Base-by-base conservation (phyloP, 1,284 basidiomycete species). In the Microbotryum silenes-acaulis region DNA sequence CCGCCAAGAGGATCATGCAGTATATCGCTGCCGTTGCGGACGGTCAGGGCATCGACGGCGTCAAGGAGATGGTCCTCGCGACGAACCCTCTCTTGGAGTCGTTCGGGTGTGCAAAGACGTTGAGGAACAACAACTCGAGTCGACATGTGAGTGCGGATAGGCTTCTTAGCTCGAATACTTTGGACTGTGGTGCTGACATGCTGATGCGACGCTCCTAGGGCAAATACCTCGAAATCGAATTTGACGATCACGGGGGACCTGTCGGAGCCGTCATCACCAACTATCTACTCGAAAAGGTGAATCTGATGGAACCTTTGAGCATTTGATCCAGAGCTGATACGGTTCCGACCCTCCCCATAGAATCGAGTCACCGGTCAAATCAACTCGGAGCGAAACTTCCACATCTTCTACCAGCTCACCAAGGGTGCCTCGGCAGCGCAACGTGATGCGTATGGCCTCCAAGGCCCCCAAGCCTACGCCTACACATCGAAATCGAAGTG, bases 61-160 rank as follows among this genome's bases (percentile, higher is more conserved):
- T 98, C 77, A 97, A 98, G 80, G 93, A 98, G 74, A 99, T 99
- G 96, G 96, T 98, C n/a, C 80, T 99, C 49, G 96, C 96, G 10
- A 99, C 96, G 20, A 98, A 99, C 75, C 96, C 96, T 25, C 77
- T 99, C 48, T 80, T 99, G 66, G 96, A 99, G 78, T 94, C 90
- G 77, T 99, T 99, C 70, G 96, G 96, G 27, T 98, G 96, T 77
- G 96, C 96, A 29, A 99, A 98, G 80, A 99, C 96, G 20, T 81
- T 99, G 65, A 83, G 96, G 60, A 99, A 99, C 76, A 97, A 99
- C 78, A 99, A 99, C 76, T 94, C 91, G 8, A 93, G 89, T 83
- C 86, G 96, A 69, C 96, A 98, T 82, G 90, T 92, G 75, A 73
- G 89, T 79, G 23, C 25, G 46, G 1, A 2, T 4, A 25, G 45